Base-by-base conservation (phyloP, 164 flowering plant species). In the Vitis amurensis region DNA sequence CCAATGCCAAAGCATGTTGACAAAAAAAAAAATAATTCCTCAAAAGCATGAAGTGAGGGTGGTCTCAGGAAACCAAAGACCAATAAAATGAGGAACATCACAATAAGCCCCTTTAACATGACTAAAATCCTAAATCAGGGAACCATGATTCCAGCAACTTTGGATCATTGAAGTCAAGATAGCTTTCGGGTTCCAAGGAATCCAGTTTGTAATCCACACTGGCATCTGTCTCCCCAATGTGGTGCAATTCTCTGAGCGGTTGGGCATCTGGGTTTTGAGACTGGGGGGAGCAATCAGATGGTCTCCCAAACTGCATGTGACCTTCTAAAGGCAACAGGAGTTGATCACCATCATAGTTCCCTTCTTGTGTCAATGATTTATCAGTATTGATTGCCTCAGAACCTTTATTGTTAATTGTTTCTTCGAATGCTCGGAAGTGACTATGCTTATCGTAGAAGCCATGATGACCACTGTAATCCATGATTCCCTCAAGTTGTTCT, bases 151-250 rank as follows among this genome's bases (percentile, higher is more conserved):
- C 66, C 9, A 59, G 73, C 50, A 59, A 14, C 23, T 23, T 57
- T 30, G 55, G 72, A 47, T 77, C 80, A 2, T 59, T 16, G 9
- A 69, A 29, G 14, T 73, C 73, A 31, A 60, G 64, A 60, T 59
- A 64, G 48, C 63, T 63, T 47, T 59, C 72, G 2, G 55, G 68
- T 16, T 59, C 49, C 23, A 64, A 63, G 44, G 52, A 48, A 51
- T 68, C 71, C 11, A 29, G 59, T 13, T 13, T 66, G 23, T 23
- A 5, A 58, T 14, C 63, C 27, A 49, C 0, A 3, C 51, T 63
- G 11, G 31, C 8, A 47, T 55, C 50, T 63, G 66, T 63, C 2
- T 68, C 56, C 61, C 61, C 48, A 51, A n/a, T 30, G 30, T 64
- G 50, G 59, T 11, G 8, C 73, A 59, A 48, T 53, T 55, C 59